Evolutionary conservation across 805 yeast genomes (phyloP).

Genomic region (Citeromyces matritensis): DNA sequence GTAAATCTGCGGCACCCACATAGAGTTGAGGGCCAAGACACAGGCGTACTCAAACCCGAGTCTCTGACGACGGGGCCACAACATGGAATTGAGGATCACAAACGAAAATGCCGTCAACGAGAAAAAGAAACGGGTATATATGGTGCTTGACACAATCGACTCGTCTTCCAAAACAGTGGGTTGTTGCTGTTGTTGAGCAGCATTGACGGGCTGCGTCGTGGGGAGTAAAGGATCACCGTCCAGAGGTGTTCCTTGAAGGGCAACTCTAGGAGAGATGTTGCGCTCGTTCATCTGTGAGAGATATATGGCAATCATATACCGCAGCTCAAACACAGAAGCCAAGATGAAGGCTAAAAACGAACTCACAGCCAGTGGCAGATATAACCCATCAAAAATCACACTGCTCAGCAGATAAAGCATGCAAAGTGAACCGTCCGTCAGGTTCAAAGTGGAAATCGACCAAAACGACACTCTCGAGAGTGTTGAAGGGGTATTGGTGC

Average conservation of each 20-base stretch:
- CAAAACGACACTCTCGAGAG: slow-evolving; percentile 60
- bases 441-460: slow-evolving; percentile 46
- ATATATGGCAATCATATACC: slow-evolving; percentile 54
- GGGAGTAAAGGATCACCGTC: slow-evolving; percentile 7
- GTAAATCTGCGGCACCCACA: slow-evolving; percentile 82
- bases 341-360: slow-evolving; percentile 57
- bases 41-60: slow-evolving; percentile 39
- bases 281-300: slow-evolving; percentile 63
- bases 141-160: slow-evolving; percentile 36
- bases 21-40: slow-evolving; percentile 42
- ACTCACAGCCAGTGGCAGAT: slow-evolving; percentile 52
- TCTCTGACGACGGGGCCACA: slow-evolving; percentile 51
- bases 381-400: slow-evolving; percentile 36
- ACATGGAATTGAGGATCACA: slow-evolving; percentile 34
- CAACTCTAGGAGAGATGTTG: slow-evolving; percentile 48
- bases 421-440: slow-evolving; percentile 57
- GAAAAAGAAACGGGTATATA: slow-evolving; percentile 43
- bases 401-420: slow-evolving; percentile 47
- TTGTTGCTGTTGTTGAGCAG: slow-evolving; percentile 8
- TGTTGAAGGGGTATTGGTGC: slow-evolving; percentile 66
- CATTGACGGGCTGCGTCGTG: slow-evolving; percentile 9
- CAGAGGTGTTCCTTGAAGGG: slow-evolving; percentile 44
- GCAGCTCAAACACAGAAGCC: slow-evolving; percentile 61
- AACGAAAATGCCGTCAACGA: slow-evolving; percentile 38
- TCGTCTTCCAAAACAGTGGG: slow-evolving; percentile 25